Percentiles rank a stretch among this genome's conserved stretches.
Conservation (phyloP, 345 rosid species). For the Conringia planisiliqua region DNA sequence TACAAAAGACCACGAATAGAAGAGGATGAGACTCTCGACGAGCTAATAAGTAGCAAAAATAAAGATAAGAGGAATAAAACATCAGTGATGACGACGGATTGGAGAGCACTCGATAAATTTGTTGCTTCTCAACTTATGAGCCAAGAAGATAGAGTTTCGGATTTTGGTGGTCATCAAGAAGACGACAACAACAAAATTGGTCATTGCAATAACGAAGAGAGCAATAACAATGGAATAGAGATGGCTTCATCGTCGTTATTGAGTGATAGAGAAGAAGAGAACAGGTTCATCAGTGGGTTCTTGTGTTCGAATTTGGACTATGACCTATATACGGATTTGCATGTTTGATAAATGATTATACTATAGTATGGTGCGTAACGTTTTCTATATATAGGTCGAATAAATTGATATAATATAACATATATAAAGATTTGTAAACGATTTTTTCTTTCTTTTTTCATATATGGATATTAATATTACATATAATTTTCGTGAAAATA, state of each 20-base stretch:
- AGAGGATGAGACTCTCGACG: constrained; percentile 26
- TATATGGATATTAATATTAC: background rate
- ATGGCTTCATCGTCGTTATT: constrained; percentile 42
- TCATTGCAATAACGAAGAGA: constrained; percentile 7
- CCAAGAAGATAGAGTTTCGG: constrained; percentile 51
- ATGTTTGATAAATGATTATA: constrained; percentile 46
- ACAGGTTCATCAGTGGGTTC: constrained; percentile 46
- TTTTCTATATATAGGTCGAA: constrained; percentile 20
- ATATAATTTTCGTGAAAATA: background rate
- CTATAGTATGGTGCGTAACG: constrained; percentile 13
- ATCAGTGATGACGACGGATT: constrained; percentile 53
- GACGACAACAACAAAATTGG: background rate
- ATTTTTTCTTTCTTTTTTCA: background rate
- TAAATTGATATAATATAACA: constrained; percentile 23
- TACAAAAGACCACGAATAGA: constrained; percentile 18
- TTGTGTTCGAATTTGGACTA: constrained; percentile 49
- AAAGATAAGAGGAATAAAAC: constrained; percentile 25
- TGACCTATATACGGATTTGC: constrained; percentile 50
- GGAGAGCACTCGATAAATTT: constrained; percentile 90
- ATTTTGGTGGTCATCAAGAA: constrained; percentile 30
- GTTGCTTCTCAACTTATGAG: constrained; percentile 87
- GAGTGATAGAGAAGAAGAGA: constrained; percentile 46
- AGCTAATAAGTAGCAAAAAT: constrained; percentile 12
- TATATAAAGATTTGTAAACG: constrained; percentile 17
- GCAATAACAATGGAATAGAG: constrained; percentile 11